phyloP scores from a whole-genome alignment of 768 basidiomycete genomes.

The Basidioascus undulatus region DNA sequence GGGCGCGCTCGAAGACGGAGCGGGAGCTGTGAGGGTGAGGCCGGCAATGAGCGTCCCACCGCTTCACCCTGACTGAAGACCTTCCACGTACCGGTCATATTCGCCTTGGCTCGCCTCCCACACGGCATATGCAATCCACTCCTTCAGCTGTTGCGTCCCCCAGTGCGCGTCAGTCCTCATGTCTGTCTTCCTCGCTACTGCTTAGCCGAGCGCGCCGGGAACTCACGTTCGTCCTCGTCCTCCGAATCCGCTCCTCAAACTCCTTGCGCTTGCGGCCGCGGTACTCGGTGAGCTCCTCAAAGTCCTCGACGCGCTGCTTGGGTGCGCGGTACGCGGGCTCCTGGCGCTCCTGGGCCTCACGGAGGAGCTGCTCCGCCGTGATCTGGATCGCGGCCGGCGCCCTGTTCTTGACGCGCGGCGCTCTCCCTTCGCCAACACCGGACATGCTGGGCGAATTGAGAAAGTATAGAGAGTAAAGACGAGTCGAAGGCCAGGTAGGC shows the following conservation, averaged over 20 bases:
- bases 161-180: neutral
- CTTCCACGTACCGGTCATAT: constrained; percentile 36
- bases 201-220: neutral
- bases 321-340: constrained; percentile 78
- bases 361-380: constrained; percentile 89
- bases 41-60: neutral
- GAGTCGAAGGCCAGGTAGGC: neutral
- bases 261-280: constrained; percentile 66
- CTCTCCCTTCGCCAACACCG: constrained; percentile 12
- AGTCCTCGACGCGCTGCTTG: constrained; percentile 85
- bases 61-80: neutral
- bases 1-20: constrained; percentile 84
- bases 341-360: constrained; percentile 96
- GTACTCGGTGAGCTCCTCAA: constrained; percentile 60
- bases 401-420: constrained; percentile 61
- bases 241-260: constrained; percentile 49
- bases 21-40: constrained; percentile 28
- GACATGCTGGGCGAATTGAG: constrained; percentile 9
- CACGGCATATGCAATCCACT: constrained; percentile 28
- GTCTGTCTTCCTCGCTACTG: neutral
- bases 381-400: constrained; percentile 93
- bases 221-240: constrained; percentile 19
- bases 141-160: neutral
- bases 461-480: no score
- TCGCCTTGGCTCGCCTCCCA: constrained; percentile 86